Evolutionary conservation across 192 early-diverging fungal species (phyloP).

Genomic region (Phlyctochytrium bullatum): DNA sequence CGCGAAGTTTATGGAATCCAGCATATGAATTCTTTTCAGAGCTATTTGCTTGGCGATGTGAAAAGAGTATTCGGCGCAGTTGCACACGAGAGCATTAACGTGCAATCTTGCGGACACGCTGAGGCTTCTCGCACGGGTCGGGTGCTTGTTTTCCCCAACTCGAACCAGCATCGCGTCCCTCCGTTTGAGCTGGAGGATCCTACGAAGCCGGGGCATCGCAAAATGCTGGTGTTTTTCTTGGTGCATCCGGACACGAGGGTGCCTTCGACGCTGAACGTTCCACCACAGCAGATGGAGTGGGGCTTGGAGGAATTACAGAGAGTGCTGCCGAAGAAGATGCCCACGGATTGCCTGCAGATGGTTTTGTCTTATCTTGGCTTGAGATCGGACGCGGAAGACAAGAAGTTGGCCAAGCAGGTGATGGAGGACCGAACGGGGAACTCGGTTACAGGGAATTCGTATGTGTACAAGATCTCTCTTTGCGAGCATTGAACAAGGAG

Average conservation of each 20-base stretch:
- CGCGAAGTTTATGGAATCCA: slow-evolving; percentile 33
- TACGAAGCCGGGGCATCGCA: slow-evolving; percentile 61
- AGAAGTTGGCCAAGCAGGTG: too few species aligned
- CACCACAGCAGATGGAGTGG: slow-evolving; percentile 64
- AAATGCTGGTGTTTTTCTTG: slow-evolving; percentile 70
- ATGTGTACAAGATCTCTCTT: too few species aligned
- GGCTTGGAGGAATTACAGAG: background rate
- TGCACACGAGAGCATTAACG: slow-evolving; percentile 35
- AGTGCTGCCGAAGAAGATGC: background rate
- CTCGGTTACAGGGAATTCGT: too few species aligned
- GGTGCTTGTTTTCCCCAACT: slow-evolving; percentile 70
- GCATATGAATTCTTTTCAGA: too few species aligned
- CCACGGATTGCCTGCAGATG: background rate
- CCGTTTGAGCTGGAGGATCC: slow-evolving; percentile 59
- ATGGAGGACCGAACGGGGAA: too few species aligned
- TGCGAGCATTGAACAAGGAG: too few species aligned
- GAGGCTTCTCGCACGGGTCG: slow-evolving; percentile 43
- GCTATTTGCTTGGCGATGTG: too few species aligned
- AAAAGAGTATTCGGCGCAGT: background rate
- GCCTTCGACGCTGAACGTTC: slow-evolving; percentile 56
- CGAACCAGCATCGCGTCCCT: slow-evolving; percentile 65
- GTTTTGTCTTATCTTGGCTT: too few species aligned
- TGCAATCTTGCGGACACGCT: slow-evolving; percentile 12
- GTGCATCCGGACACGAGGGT: slow-evolving; percentile 59
- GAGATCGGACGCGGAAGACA: too few species aligned